Percentiles rank a stretch among this genome's conserved stretches.
phyloP scores from a whole-genome alignment of 1,284 basidiomycete genomes.

The Agaricales sp. region DNA sequence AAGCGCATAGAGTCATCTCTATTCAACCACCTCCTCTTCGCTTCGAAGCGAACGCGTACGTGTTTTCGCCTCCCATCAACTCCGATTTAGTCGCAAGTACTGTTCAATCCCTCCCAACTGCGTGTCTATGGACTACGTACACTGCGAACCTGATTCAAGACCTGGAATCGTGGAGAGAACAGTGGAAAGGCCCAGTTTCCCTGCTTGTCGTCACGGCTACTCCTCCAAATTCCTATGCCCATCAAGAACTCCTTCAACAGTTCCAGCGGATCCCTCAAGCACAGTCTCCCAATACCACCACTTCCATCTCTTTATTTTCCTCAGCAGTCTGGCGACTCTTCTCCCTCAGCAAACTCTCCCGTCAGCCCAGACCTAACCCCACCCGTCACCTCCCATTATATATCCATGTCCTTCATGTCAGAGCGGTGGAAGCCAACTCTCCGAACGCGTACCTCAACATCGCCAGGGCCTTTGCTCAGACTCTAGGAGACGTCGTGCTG shows the following conservation, averaged over 20 bases:
- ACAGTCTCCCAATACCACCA: background rate
- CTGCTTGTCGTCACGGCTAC: background rate
- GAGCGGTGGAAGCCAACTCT: background rate
- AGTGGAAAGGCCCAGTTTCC: background rate
- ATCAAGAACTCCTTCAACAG: background rate
- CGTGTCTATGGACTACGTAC: background rate
- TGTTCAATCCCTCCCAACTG: background rate
- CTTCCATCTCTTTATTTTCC: background rate
- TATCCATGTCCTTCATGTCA: background rate
- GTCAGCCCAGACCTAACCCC: no score
- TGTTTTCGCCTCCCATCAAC: no score
- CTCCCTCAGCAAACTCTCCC: no score
- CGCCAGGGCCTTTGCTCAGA: background rate
- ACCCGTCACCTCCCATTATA: background rate
- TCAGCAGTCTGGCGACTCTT: no score
- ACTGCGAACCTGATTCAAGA: background rate
- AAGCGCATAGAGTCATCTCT: background rate
- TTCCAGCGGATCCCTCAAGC: background rate
- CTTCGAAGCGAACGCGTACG: background rate
- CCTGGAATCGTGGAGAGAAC: background rate
- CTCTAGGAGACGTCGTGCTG: background rate
- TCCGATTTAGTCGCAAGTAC: no score
- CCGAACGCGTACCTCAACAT: background rate
- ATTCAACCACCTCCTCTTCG: background rate
- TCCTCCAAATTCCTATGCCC: background rate